Conservation (phyloP, 208 protist species). For the Leptomonas seymouri region DNA sequence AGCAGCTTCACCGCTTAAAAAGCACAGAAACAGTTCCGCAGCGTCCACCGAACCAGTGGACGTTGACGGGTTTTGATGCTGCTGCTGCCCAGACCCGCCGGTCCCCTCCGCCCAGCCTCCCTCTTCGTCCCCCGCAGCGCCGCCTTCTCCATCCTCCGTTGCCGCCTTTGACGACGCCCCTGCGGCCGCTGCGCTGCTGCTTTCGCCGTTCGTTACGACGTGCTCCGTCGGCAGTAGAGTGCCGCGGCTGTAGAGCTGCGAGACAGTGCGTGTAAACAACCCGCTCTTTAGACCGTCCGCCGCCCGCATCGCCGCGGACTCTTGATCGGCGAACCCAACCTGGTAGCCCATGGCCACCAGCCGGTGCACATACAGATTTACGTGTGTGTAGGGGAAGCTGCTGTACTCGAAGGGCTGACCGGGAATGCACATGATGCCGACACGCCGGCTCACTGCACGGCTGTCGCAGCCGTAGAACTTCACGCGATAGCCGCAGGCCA, state of each 20-base stretch:
- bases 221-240: constrained; percentile 82
- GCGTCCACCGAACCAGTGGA: constrained; percentile 23
- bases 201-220: constrained; percentile 41
- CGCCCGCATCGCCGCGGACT: constrained; percentile 83
- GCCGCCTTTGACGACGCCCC: not conserved
- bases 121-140: constrained; percentile 20
- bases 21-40: constrained; percentile 78
- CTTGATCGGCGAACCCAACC: constrained; percentile 88
- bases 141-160: constrained; percentile 11
- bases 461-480: constrained; percentile 88
- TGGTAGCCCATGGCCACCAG: constrained; percentile 92
- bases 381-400: constrained; percentile 79
- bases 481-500: constrained; percentile 88
- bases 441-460: constrained; percentile 78
- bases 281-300: constrained; percentile 58
- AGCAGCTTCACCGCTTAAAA: constrained; percentile 33
- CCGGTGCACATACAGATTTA: constrained; percentile 80
- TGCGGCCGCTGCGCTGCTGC: constrained; percentile 9
- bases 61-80: not conserved
- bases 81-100: not conserved
- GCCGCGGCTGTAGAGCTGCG: constrained; percentile 79
- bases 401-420: constrained; percentile 84
- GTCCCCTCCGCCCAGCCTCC: constrained; percentile 7
- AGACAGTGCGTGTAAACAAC: constrained; percentile 77
- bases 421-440: constrained; percentile 87